Evolutionary conservation across 305 asterid genomes (phyloP), one percentile per base, ranked within the genome.

Genomic region (Fraxinus nigra): DNA sequence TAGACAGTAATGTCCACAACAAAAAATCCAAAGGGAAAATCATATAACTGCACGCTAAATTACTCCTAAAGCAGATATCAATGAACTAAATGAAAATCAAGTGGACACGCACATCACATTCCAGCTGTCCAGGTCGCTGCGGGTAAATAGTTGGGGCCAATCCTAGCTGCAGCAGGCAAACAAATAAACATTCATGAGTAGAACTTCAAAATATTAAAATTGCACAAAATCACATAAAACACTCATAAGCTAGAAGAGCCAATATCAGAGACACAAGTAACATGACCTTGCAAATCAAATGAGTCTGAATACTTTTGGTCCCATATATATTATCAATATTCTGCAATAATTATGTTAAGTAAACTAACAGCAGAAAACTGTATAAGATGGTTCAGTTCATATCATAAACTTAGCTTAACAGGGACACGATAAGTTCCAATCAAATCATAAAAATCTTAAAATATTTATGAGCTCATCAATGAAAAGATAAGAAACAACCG

Each of bases 51-150:
- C 79, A 72, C 34, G 9, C 54, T 43, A 7, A 83, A 69, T 63
- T 13, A 54, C 80, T 70, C 75, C 34, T 63, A 22, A 5, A 54
- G 16, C 28, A 63, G 13, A 63, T 8, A 63, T 63, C 10, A 48
- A 32, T 67, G 59, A 80, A 33, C 56, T n/a, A 22, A 72, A 80
- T 11, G 46, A 80, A 51, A 70, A 77, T 51, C 59, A 79, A 72
- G 76, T 75, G 75, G 83, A 79, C 79, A 92, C 98, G 76, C 85
- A 95, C 99, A 85, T 94, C 98, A 85, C 99, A 94, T 86, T 89
- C 99, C 48, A n/a, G 83, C 84, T 92, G 92, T 84, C 97, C 98
- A 74, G 95, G 98, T 87, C 99, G 91, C 85, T 95, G 99, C 54
- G 98, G 98, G 84, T 88, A 93, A 80, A 94, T 56, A 78, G 90